Evolutionary conservation across 163 green algal genomes (phyloP).

Genomic region (Chloroidium sp.): DNA sequence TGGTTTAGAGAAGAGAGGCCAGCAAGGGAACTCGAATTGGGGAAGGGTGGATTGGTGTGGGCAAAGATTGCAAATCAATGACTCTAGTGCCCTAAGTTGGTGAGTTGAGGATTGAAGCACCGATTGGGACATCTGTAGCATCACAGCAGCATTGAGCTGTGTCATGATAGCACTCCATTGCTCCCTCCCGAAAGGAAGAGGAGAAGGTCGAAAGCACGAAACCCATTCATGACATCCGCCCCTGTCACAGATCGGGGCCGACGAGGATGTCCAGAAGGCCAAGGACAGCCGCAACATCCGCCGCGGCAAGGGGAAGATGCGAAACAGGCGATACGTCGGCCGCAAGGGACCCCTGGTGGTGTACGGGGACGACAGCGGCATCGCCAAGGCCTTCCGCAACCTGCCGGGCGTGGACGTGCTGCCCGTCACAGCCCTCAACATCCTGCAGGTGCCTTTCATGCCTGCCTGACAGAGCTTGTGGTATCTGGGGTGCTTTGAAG

Average conservation of each 20-base stretch:
- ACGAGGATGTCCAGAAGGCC: constrained; percentile 83
- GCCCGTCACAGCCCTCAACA: constrained; percentile 82
- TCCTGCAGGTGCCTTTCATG: constrained; percentile 57
- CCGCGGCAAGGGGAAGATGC: constrained; percentile 96
- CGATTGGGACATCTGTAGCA: no score
- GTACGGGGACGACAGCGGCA: constrained; percentile 74
- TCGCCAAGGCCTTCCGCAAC: constrained; percentile 93
- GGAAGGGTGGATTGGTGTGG: no score
- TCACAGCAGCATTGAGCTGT: neutral
- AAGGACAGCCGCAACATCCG: constrained; percentile 52
- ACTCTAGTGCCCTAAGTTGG: no score
- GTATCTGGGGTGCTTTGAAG: no score
- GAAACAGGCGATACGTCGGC: constrained; percentile 85
- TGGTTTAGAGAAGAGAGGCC: no score
- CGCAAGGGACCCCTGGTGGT: constrained; percentile 94
- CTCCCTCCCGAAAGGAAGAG: no score
- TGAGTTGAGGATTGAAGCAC: no score
- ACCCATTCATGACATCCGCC: neutral
- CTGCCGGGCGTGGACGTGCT: constrained; percentile 90
- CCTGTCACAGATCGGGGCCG: constrained; percentile 54
- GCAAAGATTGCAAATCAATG: no score
- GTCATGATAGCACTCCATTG: no score
- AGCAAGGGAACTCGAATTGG: no score
- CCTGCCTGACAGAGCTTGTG: no score
- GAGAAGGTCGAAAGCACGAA: no score